Evolutionary conservation across 2,329 filamentous ascomycete genomes (phyloP).

Genomic region (Fusarium agapanthi): DNA sequence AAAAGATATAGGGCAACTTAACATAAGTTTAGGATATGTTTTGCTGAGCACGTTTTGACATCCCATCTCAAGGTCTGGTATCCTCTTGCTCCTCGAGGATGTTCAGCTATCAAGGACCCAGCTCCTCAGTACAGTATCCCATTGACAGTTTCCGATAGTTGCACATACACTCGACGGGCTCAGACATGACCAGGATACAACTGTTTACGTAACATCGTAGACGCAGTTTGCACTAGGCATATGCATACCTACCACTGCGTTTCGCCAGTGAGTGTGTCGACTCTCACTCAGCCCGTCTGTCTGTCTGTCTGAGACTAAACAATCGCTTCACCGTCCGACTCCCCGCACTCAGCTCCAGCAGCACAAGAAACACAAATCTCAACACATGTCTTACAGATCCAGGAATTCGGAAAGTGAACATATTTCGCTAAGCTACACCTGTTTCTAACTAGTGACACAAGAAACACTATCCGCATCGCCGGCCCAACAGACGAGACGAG

Average conservation of each 20-base stretch:
- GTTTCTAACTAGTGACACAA: conserved; percentile 13
- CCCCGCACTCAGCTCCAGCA: neutral
- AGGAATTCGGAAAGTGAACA: conserved; percentile 1
- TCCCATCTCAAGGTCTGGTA: neutral
- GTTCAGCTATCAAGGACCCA: neutral
- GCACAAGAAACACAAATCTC: neutral
- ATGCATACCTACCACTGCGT: neutral
- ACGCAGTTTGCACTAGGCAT: neutral
- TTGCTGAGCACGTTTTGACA: neutral
- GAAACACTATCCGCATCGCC: neutral
- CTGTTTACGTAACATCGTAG: neutral
- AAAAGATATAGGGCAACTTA: neutral
- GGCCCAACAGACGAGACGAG: neutral
- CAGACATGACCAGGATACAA: neutral
- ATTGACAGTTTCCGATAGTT: neutral
- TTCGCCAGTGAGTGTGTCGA: neutral
- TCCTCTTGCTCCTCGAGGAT: neutral
- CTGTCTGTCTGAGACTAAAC: neutral
- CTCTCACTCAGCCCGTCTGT: neutral
- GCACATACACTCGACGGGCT: neutral
- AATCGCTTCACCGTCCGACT: neutral
- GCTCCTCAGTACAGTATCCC: neutral
- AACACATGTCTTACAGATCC: neutral
- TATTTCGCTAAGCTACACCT: conserved; percentile 8
- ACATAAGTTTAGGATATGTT: neutral